These are phyloP conservation scores for Calonectria honghensis DNA, from an alignment of 2,329 filamentous ascomycete genomes.

Conservation along the genomic window DNA sequence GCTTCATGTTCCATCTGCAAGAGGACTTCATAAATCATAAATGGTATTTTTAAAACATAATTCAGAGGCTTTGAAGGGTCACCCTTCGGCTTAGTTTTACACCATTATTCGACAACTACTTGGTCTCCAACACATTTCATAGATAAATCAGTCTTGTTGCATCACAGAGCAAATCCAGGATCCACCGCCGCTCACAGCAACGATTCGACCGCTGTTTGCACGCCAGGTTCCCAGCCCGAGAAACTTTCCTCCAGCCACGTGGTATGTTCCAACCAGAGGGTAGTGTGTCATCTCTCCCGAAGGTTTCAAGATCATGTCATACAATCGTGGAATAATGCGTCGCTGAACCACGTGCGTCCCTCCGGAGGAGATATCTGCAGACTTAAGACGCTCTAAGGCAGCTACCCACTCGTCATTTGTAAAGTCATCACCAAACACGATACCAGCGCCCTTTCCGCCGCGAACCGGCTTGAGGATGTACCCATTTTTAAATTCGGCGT, in stretches of 20 bases:
- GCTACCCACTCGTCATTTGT: constrained; percentile 55
- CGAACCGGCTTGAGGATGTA: constrained; percentile 63
- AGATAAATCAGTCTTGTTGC: constrained; percentile 26
- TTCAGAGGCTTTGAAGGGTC: background rate
- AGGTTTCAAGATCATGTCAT: constrained; percentile 57
- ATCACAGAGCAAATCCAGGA: constrained; percentile 60
- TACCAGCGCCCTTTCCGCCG: constrained; percentile 63
- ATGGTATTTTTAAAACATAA: background rate
- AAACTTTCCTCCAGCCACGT: constrained; percentile 54
- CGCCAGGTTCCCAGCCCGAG: constrained; percentile 59
- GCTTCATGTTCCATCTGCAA: background rate
- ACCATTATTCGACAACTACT: too few species aligned
- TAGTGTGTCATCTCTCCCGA: constrained; percentile 51
- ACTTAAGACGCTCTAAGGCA: constrained; percentile 46
- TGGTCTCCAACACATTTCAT: background rate
- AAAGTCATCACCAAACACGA: constrained; percentile 63
- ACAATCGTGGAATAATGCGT: constrained; percentile 55
- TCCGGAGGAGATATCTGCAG: constrained; percentile 29
- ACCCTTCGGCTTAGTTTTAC: background rate
- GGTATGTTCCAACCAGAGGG: constrained; percentile 60
- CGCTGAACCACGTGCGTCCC: constrained; percentile 56
- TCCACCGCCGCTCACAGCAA: constrained; percentile 58
- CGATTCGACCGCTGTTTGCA: constrained; percentile 56
- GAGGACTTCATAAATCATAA: background rate
- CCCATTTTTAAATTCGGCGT: constrained; percentile 46